phyloP scores from a whole-genome alignment of 129 eudicot species.

The Calendula officinalis region DNA sequence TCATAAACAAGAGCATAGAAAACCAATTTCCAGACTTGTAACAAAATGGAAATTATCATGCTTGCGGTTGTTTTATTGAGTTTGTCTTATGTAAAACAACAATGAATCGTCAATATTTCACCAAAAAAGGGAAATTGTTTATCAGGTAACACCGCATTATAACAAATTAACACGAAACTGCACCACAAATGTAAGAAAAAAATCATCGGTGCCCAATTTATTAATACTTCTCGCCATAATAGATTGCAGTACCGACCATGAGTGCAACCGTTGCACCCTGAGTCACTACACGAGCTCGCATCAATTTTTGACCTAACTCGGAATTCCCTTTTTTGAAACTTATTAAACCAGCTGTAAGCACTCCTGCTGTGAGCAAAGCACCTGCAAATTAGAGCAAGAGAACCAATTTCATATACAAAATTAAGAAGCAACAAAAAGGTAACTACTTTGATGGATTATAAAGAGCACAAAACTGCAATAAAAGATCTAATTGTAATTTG shows the following conservation, averaged over 20 bases:
- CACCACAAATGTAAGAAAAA: not conserved
- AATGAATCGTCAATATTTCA: not conserved
- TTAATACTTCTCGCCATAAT: conserved; percentile 58
- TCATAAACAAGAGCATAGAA: too few relatives aligned
- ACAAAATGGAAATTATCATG: not conserved
- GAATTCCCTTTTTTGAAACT: conserved; percentile 79
- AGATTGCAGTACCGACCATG: conserved; percentile 79
- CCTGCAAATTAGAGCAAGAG: conserved; percentile 36
- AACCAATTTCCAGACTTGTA: not conserved
- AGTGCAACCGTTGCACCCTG: conserved; percentile 92
- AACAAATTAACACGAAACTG: not conserved
- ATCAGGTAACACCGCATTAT: not conserved
- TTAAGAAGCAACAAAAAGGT: not conserved
- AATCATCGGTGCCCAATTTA: not conserved
- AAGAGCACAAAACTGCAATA: not conserved
- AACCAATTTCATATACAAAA: not conserved
- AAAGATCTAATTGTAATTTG: not conserved
- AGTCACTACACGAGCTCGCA: conserved; percentile 81
- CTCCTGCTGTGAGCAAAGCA: conserved; percentile 78
- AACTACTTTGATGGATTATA: not conserved
- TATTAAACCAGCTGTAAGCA: conserved; percentile 74
- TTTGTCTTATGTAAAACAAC: not conserved
- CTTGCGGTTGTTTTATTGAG: conserved; percentile 9
- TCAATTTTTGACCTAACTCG: conserved; percentile 63
- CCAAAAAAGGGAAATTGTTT: not conserved